Evolutionary conservation across 83 land plant species (phyloP), one percentile per base, ranked within the genome.

Genomic region (Thuja plicata): DNA sequence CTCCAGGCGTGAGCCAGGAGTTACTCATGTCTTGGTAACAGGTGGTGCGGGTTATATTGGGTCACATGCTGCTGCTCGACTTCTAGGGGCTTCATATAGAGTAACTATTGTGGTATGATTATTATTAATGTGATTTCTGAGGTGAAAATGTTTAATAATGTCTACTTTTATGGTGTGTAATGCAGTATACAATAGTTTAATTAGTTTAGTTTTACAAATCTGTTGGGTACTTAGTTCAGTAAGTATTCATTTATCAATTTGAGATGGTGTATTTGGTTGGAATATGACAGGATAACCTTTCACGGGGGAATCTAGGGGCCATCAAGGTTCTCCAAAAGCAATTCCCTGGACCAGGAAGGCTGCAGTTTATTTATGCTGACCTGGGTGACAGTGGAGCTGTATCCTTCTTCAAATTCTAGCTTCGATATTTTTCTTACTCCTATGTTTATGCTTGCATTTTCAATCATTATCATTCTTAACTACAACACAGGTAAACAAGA

Each of bases 1-100:
- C 88, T 88, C 96, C 12, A 87, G 85, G 46, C 96, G 88, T 87
- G 94, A 98, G 90, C 89, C 88, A 81, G 99, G 99, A 27, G 93
- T 98, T 19, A 91, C 90, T 57, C 99, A 98, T 89, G 99, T 98
- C 34, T 88, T 98, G 83, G 99, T 98, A 77, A 98, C 99, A 21
- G 99, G 99, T 76, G 99, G 99, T 88, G 99, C 99, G 87, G 99
- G 99, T 70, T 98, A 91, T 86, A 98, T 98, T 89, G 99, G 99
- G 46, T 98, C 99, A 41, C 99, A 97, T 94, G 99, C 99, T 85
- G 92, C 96, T 57, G 91, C 91, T 37, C 93, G 99, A 38, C 96
- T 98, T 77, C 90, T 98, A 74, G 90, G 93, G 89, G 98, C 96
- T 66, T 90, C 91, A 41, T 90, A 96, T 84, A 95, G 99, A 84